Percentiles rank a stretch among this genome's conserved stretches.
phyloP scores from a whole-genome alignment of 1,139 yeast species.

The Yamadazyma diospyri region DNA sequence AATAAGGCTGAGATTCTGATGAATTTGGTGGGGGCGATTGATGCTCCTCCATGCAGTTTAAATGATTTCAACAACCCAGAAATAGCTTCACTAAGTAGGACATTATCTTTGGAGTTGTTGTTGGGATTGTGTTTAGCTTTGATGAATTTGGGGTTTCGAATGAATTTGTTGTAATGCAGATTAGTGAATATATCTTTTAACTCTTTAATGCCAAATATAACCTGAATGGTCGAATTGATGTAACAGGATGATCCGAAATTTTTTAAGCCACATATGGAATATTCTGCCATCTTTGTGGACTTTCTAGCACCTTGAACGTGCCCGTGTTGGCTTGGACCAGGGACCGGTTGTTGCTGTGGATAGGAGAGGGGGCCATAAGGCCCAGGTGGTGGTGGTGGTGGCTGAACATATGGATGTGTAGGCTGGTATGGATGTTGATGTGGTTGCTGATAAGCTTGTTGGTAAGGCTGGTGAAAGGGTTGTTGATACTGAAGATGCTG shows the following conservation, averaged over 20 bases:
- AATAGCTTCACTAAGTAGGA: constrained; percentile 46
- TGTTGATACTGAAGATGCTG: too few species aligned
- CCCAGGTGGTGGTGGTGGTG: too few species aligned
- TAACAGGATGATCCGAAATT: constrained; percentile 75
- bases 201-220: constrained; percentile 51
- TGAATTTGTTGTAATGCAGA: constrained; percentile 38
- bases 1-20: constrained; percentile 49
- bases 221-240: constrained; percentile 66
- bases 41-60: constrained; percentile 53
- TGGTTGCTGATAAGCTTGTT: not conserved
- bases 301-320: too few species aligned
- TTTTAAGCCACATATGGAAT: constrained; percentile 59
- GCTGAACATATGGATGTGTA: not conserved
- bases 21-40: constrained; percentile 64
- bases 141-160: constrained; percentile 30
- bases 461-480: not conserved
- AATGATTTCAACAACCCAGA: constrained; percentile 43
- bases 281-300: constrained; percentile 29
- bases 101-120: constrained; percentile 22
- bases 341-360: too few species aligned
- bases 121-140: constrained; percentile 19
- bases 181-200: constrained; percentile 43
- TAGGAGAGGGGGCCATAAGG: too few species aligned
- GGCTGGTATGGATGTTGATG: not conserved
- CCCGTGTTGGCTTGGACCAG: too few species aligned